Percentiles rank a stretch among this genome's conserved stretches.
These are phyloP conservation scores for Cyphellophora attinorum DNA, from an alignment of 2,329 filamentous ascomycete species.

Conservation along the genomic window DNA sequence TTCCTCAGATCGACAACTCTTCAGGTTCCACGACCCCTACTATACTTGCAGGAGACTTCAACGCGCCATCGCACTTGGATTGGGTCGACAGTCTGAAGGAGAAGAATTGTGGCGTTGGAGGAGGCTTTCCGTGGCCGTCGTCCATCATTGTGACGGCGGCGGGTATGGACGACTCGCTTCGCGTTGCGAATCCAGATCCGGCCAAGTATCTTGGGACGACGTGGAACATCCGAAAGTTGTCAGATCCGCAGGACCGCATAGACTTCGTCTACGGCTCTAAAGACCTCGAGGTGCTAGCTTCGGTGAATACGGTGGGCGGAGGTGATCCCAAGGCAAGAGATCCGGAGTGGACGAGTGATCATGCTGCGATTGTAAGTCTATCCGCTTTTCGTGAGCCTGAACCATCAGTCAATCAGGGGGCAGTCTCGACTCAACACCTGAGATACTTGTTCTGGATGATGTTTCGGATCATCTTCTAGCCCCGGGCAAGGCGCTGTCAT, in stretches of 20 bases:
- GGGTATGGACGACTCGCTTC: not conserved
- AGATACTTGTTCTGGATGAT: too few relatives aligned
- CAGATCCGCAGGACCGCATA: not conserved
- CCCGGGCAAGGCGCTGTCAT: too few relatives aligned
- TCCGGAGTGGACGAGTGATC: not conserved
- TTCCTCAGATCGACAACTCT: not conserved
- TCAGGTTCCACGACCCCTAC: not conserved
- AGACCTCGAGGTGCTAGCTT: not conserved
- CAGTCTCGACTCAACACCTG: too few relatives aligned
- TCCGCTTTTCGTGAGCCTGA: too few relatives aligned
- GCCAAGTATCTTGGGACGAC: not conserved
- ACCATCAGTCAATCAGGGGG: too few relatives aligned
- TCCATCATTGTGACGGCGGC: not conserved
- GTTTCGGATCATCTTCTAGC: too few relatives aligned
- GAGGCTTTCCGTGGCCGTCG: not conserved
- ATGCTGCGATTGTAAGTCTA: too few relatives aligned
- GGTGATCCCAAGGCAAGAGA: not conserved
- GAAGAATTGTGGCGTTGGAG: not conserved
- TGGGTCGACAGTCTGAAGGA: not conserved
- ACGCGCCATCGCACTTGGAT: not conserved
- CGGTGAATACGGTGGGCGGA: not conserved
- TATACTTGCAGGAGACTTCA: not conserved
- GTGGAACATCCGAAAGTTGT: not conserved
- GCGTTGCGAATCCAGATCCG: not conserved
- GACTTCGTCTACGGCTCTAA: not conserved